Evolutionary conservation across 306 rosid genomes (phyloP).

Genomic region (Alnus glutinosa): DNA sequence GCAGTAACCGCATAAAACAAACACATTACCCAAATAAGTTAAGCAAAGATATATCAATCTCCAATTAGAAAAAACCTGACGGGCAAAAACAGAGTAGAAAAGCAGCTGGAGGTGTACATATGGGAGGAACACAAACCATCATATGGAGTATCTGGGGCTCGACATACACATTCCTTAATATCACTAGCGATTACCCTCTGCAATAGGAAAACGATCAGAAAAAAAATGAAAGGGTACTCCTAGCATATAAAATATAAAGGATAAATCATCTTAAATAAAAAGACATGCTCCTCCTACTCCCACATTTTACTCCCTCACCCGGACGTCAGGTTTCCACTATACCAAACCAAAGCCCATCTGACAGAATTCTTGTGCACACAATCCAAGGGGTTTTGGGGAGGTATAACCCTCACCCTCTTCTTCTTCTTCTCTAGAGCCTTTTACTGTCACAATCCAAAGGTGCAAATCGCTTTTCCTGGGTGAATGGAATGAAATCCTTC

Average conservation of each 20-base stretch:
- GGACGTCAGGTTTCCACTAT: too few relatives aligned
- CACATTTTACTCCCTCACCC: too few relatives aligned
- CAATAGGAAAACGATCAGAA: conserved; percentile 31
- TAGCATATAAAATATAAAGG: background rate
- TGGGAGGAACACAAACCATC: conserved; percentile 64
- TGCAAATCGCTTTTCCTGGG: too few relatives aligned
- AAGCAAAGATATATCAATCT: background rate
- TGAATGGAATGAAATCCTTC: too few relatives aligned
- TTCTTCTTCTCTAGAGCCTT: too few relatives aligned
- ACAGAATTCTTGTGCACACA: too few relatives aligned
- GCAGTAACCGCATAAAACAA: background rate
- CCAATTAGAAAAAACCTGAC: background rate
- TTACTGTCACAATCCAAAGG: too few relatives aligned
- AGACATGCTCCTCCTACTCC: too few relatives aligned
- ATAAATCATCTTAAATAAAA: conserved; percentile 13
- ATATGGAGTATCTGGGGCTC: conserved; percentile 98
- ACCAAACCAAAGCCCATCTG: too few relatives aligned
- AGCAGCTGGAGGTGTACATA: conserved; percentile 24
- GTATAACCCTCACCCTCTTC: too few relatives aligned
- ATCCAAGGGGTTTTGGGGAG: too few relatives aligned
- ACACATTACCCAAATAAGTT: background rate
- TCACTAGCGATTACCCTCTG: conserved; percentile 98
- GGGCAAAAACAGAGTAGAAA: background rate
- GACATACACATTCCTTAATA: conserved; percentile 95
- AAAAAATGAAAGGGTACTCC: background rate